Evolutionary conservation across 2,329 filamentous ascomycete genomes (phyloP), one percentile per base, ranked within the genome.

Genomic region (Thermothelomyces thermophilus): DNA sequence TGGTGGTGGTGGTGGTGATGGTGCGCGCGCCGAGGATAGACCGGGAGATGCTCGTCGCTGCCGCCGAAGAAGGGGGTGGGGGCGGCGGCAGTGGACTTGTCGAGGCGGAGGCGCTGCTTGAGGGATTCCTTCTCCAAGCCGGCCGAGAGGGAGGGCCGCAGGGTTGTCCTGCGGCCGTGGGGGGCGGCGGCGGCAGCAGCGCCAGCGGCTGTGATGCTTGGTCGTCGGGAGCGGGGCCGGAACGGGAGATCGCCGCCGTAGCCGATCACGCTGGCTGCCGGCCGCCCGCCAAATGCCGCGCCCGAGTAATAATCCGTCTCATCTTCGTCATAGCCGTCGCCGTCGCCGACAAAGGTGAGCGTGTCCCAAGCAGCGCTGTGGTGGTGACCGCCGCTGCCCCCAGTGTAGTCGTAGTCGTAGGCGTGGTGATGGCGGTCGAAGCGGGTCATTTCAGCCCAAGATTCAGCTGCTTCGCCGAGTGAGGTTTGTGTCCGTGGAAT

Each of bases 91-190:
- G n/a, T 13, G 22, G 42, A 17, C n/a, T 28, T 43, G 33, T 42
- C 48, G 17, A 42, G 41, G 11, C 28, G 37, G 41, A 56, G 45
- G 26, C 55, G 53, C 24, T 54, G 55, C 24, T 55, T 56, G 28
- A 57, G 49, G 42, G 13, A 16, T 7, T 46, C 24, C 16, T 20
- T 42, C 17, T 54, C 47, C 17, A 35, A 36, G 34, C 35, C 34
- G 11, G 20, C n/a, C 6, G 47, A 34, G 41, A 34, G 41, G 19
- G 40, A 33, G 9, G 49, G 48, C 5, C 43, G 41, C 24, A 14
- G 39, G 13, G 47, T 22, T 20, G 30, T 10, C 30, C 30, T 31
- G 30, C 30, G 8, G 6, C 36, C 30, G 49, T 42, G 19, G 30
- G 28, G 11, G 20, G 22, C 22, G 7, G 26, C 24, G 36, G 28